These are phyloP conservation scores for Tetraselmis striata DNA, from an alignment of 139 green algal genomes.

Conservation along the genomic window DNA sequence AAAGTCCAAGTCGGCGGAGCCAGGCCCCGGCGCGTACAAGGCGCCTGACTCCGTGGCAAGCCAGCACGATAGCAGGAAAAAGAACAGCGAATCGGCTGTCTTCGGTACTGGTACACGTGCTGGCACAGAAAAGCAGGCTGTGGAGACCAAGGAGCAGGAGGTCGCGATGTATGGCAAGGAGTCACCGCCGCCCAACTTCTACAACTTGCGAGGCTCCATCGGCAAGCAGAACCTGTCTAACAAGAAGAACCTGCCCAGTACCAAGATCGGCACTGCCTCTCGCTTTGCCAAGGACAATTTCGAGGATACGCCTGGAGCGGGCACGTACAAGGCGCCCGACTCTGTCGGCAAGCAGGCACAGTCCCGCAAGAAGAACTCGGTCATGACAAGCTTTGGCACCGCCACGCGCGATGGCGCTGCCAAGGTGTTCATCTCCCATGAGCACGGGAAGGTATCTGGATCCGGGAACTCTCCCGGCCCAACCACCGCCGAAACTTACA, in stretches of 20 bases:
- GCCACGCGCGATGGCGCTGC: conserved; percentile 21
- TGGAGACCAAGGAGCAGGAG: conserved; percentile 35
- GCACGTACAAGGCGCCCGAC: conserved; percentile 25
- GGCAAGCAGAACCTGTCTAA: conserved; percentile 30
- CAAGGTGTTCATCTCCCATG: conserved; percentile 41
- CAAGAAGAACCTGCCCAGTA: conserved; percentile 18
- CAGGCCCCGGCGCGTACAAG: conserved; percentile 37
- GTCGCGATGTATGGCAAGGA: conserved; percentile 8
- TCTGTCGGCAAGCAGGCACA: conserved; percentile 16
- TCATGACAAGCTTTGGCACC: conserved; percentile 27
- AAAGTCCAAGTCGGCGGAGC: conserved; percentile 12
- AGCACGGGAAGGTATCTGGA: conserved; percentile 28
- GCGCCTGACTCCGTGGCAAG: conserved; percentile 21
- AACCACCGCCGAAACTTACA: conserved; percentile 17
- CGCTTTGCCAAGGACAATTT: conserved; percentile 14
- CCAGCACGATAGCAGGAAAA: conserved; percentile 22
- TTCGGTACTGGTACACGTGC: conserved; percentile 25
- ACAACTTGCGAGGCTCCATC: conserved; percentile 14
- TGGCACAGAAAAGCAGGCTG: conserved; percentile 26
- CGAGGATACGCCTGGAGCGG: background rate
- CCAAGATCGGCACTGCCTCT: conserved; percentile 24
- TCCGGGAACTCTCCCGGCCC: conserved; percentile 5
- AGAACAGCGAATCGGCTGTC: conserved; percentile 11
- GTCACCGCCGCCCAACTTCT: conserved; percentile 14
- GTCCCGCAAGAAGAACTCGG: conserved; percentile 20